These are phyloP conservation scores for Mortierella alpina DNA, from an alignment of 192 early-diverging fungal species.

Conservation along the genomic window DNA sequence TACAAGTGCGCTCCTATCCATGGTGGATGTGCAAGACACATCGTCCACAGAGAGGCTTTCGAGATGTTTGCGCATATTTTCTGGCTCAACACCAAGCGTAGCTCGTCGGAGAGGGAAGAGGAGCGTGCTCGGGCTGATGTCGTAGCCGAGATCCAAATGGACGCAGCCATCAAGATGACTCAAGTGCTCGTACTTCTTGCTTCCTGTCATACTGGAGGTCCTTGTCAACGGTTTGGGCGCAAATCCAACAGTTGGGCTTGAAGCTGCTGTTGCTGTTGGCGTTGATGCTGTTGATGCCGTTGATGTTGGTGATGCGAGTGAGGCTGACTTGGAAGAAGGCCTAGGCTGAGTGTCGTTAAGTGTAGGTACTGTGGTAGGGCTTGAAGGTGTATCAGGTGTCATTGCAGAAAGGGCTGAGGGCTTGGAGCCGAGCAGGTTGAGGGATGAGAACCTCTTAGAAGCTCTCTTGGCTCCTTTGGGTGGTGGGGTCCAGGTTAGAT, in stretches of 20 bases:
- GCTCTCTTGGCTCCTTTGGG: conserved; percentile 40
- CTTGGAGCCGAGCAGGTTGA: conserved; percentile 22
- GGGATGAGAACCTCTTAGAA: conserved; percentile 35
- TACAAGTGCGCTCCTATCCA: conserved; percentile 31
- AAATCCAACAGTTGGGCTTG: conserved; percentile 14
- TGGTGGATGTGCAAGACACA: conserved; percentile 2
- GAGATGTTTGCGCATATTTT: conserved; percentile 34
- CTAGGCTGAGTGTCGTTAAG: conserved; percentile 14
- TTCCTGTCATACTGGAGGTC: conserved; percentile 23
- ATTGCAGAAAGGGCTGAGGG: background rate
- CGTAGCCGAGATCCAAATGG: conserved; percentile 37
- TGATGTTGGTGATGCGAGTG: conserved; percentile 6
- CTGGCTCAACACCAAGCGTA: conserved; percentile 24
- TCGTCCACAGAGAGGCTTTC: conserved; percentile 25
- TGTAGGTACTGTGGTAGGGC: background rate
- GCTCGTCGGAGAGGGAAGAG: conserved; percentile 27
- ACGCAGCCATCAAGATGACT: conserved; percentile 35
- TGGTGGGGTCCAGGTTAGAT: conserved; percentile 47
- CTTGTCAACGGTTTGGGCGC: conserved; percentile 12
- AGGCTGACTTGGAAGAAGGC: background rate
- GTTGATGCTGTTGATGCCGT: conserved; percentile 3
- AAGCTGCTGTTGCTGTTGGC: background rate
- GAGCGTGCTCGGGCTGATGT: conserved; percentile 36
- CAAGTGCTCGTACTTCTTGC: conserved; percentile 44
- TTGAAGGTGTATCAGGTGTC: background rate